Percentiles rank a stretch among this genome's conserved stretches.
Conservation (phyloP, 1,284 basidiomycete genomes). For the Apiotrichum mycotoxinovorans region DNA sequence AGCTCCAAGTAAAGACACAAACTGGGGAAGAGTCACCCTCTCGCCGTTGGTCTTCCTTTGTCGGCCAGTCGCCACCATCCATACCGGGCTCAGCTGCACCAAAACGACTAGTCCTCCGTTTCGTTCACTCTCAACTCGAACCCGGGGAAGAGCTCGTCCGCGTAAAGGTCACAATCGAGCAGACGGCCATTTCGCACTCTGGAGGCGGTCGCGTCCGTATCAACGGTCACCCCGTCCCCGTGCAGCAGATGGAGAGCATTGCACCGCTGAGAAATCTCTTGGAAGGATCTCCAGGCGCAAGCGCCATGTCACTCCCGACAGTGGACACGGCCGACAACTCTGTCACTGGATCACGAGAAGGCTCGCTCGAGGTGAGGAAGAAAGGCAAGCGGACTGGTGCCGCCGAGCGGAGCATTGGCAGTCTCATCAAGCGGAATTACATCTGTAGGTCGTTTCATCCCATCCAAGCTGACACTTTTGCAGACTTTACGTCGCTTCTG, state of each 20-base stretch:
- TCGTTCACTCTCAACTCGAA: conserved; percentile 65
- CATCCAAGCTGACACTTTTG: conserved; percentile 11
- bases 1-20: conserved; percentile 62
- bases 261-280: conserved; percentile 23
- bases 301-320: conserved; percentile 38
- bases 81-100: conserved; percentile 47
- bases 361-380: conserved; percentile 16
- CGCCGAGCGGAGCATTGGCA: conserved; percentile 72
- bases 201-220: conserved; percentile 59
- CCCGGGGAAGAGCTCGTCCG: conserved; percentile 65
- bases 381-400: conserved; percentile 57
- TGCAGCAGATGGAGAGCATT: conserved; percentile 52
- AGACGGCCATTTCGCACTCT: conserved; percentile 55
- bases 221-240: conserved; percentile 72
- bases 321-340: conserved; percentile 29
- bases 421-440: conserved; percentile 86
- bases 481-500: conserved; percentile 85
- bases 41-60: conserved; percentile 66
- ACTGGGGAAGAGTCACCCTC: conserved; percentile 61
- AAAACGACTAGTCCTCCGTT: conserved; percentile 63
- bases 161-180: conserved; percentile 72
- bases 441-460: conserved; percentile 57
- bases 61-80: conserved; percentile 53
- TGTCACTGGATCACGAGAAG: conserved; percentile 16
- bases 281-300: conserved; percentile 42